These are phyloP conservation scores for Thinopyrum elongatum DNA, from an alignment of 176 grass and related monocot species.

Conservation along the genomic window DNA sequence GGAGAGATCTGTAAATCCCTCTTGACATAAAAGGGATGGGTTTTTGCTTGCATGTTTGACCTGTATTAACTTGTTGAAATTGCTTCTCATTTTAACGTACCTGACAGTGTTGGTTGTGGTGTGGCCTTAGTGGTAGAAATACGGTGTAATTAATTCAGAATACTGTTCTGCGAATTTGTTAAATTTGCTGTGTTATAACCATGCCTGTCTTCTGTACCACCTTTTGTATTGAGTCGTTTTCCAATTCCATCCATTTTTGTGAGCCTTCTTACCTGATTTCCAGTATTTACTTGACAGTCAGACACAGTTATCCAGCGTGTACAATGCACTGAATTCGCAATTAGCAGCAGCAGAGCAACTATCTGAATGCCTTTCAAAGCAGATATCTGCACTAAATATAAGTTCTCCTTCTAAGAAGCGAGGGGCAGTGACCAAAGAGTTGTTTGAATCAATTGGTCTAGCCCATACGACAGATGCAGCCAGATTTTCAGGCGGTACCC, in stretches of 20 bases:
- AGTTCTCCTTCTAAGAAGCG: slow-evolving; percentile 53
- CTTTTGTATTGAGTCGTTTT: background rate
- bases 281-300: slow-evolving; percentile 50
- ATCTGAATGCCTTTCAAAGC: slow-evolving; percentile 80
- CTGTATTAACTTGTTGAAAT: slow-evolving; percentile 9
- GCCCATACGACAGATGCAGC: slow-evolving; percentile 41
- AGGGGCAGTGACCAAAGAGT: slow-evolving; percentile 56
- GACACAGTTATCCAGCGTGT: slow-evolving; percentile 79
- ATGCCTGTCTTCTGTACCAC: background rate
- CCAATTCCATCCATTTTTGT: background rate
- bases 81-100: background rate
- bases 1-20: background rate
- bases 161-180: background rate
- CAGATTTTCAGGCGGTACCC: slow-evolving; percentile 34
- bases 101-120: background rate
- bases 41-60: background rate
- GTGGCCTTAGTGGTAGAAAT: background rate
- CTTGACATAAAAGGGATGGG: background rate
- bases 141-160: background rate
- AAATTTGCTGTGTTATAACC: background rate
- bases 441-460: slow-evolving; percentile 95
- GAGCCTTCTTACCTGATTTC: slow-evolving; percentile 34
- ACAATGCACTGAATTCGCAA: slow-evolving; percentile 87
- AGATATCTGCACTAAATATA: slow-evolving; percentile 79
- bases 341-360: slow-evolving; percentile 88